Evolutionary conservation across 306 rosid species (phyloP).

Genomic region (Begonia loranthoides): DNA sequence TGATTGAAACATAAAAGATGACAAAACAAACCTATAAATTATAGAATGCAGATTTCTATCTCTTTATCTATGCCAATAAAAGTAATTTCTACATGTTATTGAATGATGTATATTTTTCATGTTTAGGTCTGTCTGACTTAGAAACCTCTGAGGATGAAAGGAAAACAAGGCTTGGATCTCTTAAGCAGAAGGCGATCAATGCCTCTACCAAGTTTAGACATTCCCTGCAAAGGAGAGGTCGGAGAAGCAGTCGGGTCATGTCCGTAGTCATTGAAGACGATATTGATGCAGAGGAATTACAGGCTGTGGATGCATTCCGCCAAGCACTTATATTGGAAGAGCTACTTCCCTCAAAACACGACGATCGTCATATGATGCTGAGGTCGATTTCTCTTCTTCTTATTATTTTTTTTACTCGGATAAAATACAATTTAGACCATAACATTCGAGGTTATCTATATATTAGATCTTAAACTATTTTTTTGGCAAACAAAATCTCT

Average conservation of each 20-base stretch:
- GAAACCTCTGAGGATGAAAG: conserved; percentile 32
- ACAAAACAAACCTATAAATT: too few relatives aligned
- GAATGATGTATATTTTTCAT: background rate
- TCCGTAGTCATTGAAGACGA: conserved; percentile 73
- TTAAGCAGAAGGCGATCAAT: conserved; percentile 48
- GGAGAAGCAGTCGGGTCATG: conserved; percentile 68
- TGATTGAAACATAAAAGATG: background rate
- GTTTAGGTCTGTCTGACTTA: conserved; percentile 5
- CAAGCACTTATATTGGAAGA: conserved; percentile 63
- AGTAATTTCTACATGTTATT: background rate
- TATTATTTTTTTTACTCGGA: background rate
- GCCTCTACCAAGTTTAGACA: conserved; percentile 55
- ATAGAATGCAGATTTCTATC: too few relatives aligned
- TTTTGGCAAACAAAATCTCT: too few relatives aligned
- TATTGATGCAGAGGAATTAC: conserved; percentile 54
- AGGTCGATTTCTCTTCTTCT: conserved; percentile 25
- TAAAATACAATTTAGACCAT: too few relatives aligned
- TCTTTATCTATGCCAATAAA: background rate
- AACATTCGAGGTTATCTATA: too few relatives aligned
- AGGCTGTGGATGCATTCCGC: conserved; percentile 63
- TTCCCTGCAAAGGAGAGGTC: conserved; percentile 44
- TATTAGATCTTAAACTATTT: too few relatives aligned
- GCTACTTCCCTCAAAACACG: conserved; percentile 65
- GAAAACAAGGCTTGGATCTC: conserved; percentile 30
- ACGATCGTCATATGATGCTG: conserved; percentile 88